phyloP scores from a whole-genome alignment of 441 rosid species.

The Gossypium schwendimanii region DNA sequence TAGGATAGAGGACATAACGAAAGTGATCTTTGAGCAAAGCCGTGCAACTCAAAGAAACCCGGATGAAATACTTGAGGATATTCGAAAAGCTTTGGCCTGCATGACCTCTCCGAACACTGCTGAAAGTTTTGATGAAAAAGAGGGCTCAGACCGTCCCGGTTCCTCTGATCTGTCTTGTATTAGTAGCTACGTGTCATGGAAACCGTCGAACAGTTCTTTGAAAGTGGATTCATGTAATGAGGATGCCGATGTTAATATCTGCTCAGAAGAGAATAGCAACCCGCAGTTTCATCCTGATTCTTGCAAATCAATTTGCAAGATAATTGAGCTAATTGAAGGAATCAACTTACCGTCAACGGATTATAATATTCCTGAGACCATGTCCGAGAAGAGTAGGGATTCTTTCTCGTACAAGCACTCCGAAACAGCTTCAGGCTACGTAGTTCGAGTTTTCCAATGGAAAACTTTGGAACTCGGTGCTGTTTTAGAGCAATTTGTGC shows the following conservation, averaged over 20 bases:
- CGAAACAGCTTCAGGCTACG: conserved; percentile 46
- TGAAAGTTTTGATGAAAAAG: conserved; percentile 15
- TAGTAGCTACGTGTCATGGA: conserved; percentile 28
- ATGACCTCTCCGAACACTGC: conserved; percentile 18
- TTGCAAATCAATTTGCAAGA: conserved; percentile 45
- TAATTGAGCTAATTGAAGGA: conserved; percentile 55
- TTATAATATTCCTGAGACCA: conserved; percentile 20
- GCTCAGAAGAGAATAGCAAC: conserved; percentile 16
- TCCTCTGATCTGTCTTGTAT: conserved; percentile 16
- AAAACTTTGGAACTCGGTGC: conserved; percentile 58
- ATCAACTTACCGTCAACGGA: conserved; percentile 24
- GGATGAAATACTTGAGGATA: conserved; percentile 51
- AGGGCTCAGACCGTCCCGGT: conserved; percentile 7
- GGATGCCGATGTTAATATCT: conserved; percentile 17
- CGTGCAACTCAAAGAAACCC: conserved; percentile 31
- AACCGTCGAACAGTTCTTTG: conserved; percentile 20
- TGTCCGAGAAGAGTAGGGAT: conserved; percentile 30
- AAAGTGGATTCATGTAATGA: conserved; percentile 20
- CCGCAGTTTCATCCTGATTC: conserved; percentile 29
- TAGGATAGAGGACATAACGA: conserved; percentile 51
- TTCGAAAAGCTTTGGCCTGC: conserved; percentile 46
- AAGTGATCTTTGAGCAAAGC: conserved; percentile 45
- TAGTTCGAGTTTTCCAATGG: conserved; percentile 74
- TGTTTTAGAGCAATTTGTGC: conserved; percentile 47
- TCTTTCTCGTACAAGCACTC: conserved; percentile 23